Evolutionary conservation across 78 protist genomes (phyloP).

Genomic region (Dictyostelium citrinum): DNA sequence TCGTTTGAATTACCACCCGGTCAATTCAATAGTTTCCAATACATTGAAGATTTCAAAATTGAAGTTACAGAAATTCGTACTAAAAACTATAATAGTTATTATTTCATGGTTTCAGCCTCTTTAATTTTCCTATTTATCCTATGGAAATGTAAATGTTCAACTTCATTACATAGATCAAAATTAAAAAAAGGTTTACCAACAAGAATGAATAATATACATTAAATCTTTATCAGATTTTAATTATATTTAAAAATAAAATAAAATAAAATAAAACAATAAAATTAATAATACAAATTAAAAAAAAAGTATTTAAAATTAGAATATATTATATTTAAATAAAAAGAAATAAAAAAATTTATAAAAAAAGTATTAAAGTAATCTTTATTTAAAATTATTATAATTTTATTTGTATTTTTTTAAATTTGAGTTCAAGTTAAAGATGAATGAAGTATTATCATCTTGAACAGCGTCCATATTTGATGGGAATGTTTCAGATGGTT

Average conservation of each 20-base stretch:
- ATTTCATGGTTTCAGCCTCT: background rate
- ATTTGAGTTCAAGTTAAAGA: background rate
- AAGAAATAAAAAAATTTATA: no score
- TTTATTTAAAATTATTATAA: no score
- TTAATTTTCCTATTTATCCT: background rate
- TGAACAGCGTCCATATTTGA: slow-evolving; percentile 8
- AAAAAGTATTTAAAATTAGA: no score
- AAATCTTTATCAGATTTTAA: background rate
- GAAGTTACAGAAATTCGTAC: background rate
- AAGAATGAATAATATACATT: background rate
- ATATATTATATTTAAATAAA: no score
- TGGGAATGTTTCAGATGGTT: slow-evolving; percentile 40
- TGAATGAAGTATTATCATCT: slow-evolving; percentile 8
- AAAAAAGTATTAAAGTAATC: no score
- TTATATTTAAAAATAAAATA: background rate
- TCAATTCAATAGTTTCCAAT: background rate
- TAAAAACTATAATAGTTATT: background rate
- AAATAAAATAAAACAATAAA: no score
- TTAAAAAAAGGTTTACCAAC: background rate
- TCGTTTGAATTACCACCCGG: slow-evolving; percentile 84
- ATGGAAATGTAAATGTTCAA: background rate
- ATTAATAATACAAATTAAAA: no score
- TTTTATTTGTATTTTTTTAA: no score
- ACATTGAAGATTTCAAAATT: slow-evolving; percentile 3
- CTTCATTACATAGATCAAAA: background rate